These are phyloP conservation scores for Dendrothele bispora DNA, from an alignment of 768 basidiomycete species.

Conservation along the genomic window DNA sequence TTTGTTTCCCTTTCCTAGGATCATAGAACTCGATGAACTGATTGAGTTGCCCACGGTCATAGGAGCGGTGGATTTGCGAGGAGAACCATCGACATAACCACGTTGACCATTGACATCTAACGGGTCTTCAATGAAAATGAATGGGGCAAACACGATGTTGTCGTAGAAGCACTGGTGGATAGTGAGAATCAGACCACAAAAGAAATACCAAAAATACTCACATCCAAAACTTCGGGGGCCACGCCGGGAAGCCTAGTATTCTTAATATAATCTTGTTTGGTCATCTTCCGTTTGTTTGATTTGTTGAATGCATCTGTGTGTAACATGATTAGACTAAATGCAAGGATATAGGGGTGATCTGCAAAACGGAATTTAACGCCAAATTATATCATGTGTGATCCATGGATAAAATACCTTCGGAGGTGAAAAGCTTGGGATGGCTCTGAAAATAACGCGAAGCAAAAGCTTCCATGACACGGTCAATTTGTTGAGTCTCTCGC, in stretches of 20 bases:
- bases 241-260: conserved; percentile 90
- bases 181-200: conserved; percentile 5
- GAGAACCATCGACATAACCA: conserved; percentile 43
- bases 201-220: conserved; percentile 34
- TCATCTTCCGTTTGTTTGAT: conserved; percentile 97
- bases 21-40: conserved; percentile 30
- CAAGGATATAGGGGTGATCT: conserved; percentile 95
- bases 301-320: conserved; percentile 99
- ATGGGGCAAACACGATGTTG: conserved; percentile 94
- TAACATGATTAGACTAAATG: conserved; percentile 97
- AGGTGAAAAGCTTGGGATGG: conserved; percentile 78
- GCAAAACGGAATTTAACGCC: too few species aligned
- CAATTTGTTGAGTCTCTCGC: conserved; percentile 97
- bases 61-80: conserved; percentile 39
- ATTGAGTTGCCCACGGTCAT: conserved; percentile 17
- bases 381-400: too few species aligned
- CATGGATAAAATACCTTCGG: conserved; percentile 70
- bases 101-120: conserved; percentile 64
- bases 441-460: conserved; percentile 80
- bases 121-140: conserved; percentile 94
- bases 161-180: conserved; percentile 85
- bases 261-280: conserved; percentile 89
- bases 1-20: conserved; percentile 61
- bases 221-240: conserved; percentile 80
- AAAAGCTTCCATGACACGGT: conserved; percentile 95